Conservation (phyloP, 2,329 filamentous ascomycete genomes). For the Furcasterigmium furcatum region DNA sequence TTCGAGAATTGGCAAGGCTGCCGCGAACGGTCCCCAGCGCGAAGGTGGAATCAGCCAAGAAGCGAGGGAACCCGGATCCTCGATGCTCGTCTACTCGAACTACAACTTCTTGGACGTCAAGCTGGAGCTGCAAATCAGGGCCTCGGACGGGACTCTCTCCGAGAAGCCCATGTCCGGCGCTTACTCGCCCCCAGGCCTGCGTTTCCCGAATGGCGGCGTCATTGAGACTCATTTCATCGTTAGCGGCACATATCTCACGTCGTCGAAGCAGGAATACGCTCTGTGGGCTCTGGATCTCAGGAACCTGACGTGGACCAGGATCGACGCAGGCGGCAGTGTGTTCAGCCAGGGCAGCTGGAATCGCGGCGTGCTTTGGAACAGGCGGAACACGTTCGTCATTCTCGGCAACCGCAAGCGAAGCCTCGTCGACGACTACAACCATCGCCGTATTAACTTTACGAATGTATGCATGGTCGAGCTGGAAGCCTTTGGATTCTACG, state of each 20-base stretch:
- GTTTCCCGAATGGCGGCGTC: constrained; percentile 93
- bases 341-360: constrained; percentile 99
- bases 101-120: constrained; percentile 99
- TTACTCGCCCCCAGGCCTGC: constrained; percentile 85
- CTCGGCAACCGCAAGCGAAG: constrained; percentile 90
- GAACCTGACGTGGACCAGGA: constrained; percentile 88
- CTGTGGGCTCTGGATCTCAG: constrained; percentile 91
- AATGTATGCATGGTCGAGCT: constrained; percentile 97
- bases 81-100: constrained; percentile 97
- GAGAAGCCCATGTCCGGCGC: constrained; percentile 87
- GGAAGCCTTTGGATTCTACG: constrained; percentile 95
- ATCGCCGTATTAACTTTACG: constrained; percentile 93
- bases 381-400: constrained; percentile 93
- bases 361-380: constrained; percentile 86
- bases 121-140: constrained; percentile 84
- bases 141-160: constrained; percentile 76
- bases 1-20: constrained; percentile 59
- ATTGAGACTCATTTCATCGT: constrained; percentile 97
- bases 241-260: constrained; percentile 94
- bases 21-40: constrained; percentile 39
- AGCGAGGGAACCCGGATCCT: constrained; percentile 55
- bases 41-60: constrained; percentile 51
- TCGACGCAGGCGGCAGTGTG: constrained; percentile 89
- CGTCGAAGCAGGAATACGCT: constrained; percentile 96
- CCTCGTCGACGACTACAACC: constrained; percentile 96